Evolutionary conservation across 2,329 filamentous ascomycete genomes (phyloP), one percentile per base, ranked within the genome.

Genomic region (Ciborinia camelliae): DNA sequence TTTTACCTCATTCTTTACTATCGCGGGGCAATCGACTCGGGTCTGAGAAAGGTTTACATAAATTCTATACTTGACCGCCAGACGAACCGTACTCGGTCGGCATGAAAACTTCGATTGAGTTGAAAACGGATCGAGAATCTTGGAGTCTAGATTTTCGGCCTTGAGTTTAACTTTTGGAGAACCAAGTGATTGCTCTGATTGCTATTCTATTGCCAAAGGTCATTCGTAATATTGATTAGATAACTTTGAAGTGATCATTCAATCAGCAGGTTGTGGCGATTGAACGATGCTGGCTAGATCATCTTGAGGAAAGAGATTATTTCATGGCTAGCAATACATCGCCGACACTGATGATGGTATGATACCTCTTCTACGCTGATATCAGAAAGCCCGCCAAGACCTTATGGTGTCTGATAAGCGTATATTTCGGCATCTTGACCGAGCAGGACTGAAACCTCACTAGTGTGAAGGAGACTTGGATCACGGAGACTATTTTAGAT

Each of bases 1-100:
- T 47, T 35, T 47, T 47, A 35, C 55, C 55, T 35, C 39, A 47
- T 35, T 23, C 41, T 58, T 58, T 58, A 47, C 55, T 58, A 45
- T 35, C 28, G 55, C 28, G 41, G 20, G 54, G 55, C 28, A 45
- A 58, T 55, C 14, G 20, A 45, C 39, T 58, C 45, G 26, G 53
- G 37, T 58, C n/a, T 23, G 54, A 18, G 41, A 57, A 57, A 45
- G 32, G 10, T 57, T n/a, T 57, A 32, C 26, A 58, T n/a, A 8
- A 9, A n/a, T 58, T 58, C 28, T 45, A 12, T 26, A 39, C 28
- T 58, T 58, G 54, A 58, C 55, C 55, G 41, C 41, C 41, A 58
- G 20, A 58, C 35, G 54, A 45, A 41, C 28, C 41, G 14, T 58
- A 45, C 41, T 58, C 41, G 30, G 28, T 32, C 41, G 55, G 41